A percentile compares a stretch with the other conserved stretches of the same genome.
Conservation (phyloP, 2,329 filamentous ascomycete genomes). For the Arthrinium puccinioides region DNA sequence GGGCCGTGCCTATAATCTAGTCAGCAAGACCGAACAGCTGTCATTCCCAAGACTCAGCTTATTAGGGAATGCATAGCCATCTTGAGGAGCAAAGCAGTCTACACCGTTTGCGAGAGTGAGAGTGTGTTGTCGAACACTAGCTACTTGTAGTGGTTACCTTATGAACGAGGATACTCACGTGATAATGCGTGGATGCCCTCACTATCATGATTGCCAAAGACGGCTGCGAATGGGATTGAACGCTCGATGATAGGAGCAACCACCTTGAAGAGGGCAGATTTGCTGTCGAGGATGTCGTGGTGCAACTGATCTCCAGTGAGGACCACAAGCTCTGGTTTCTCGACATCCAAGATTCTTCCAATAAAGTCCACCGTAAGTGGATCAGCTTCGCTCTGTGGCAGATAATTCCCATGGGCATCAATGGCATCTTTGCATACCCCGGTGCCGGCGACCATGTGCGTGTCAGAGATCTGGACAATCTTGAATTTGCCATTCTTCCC, state of each 20-base stretch:
- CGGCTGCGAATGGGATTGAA: conserved; percentile 61
- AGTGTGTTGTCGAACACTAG: too few relatives aligned
- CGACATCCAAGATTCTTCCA: conserved; percentile 56
- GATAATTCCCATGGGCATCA: conserved; percentile 22
- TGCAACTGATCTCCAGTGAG: conserved; percentile 62
- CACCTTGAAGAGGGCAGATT: conserved; percentile 47
- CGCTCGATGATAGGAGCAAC: conserved; percentile 57
- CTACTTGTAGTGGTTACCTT: conserved; percentile 2
- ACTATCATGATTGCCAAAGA: conserved; percentile 69
- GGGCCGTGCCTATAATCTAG: conserved; percentile 19
- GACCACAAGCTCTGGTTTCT: conserved; percentile 63
- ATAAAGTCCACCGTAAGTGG: conserved; percentile 62
- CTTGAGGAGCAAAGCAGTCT: neutral
- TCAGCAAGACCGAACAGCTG: conserved; percentile 18
- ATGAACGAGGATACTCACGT: conserved; percentile 24
- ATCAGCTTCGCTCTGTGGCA: conserved; percentile 54
- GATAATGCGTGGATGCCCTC: conserved; percentile 43
- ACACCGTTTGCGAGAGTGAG: too few relatives aligned
- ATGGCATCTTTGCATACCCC: conserved; percentile 22
- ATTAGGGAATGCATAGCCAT: neutral
- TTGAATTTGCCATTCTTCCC: conserved; percentile 65
- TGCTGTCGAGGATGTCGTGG: conserved; percentile 22
- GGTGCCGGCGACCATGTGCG: conserved; percentile 22
- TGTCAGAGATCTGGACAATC: conserved; percentile 58
- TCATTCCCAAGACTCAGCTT: conserved; percentile 4